Evolutionary conservation across 2,329 filamentous ascomycete genomes (phyloP), one percentile per base, ranked within the genome.

Genomic region (Lasiodiplodia sp.): DNA sequence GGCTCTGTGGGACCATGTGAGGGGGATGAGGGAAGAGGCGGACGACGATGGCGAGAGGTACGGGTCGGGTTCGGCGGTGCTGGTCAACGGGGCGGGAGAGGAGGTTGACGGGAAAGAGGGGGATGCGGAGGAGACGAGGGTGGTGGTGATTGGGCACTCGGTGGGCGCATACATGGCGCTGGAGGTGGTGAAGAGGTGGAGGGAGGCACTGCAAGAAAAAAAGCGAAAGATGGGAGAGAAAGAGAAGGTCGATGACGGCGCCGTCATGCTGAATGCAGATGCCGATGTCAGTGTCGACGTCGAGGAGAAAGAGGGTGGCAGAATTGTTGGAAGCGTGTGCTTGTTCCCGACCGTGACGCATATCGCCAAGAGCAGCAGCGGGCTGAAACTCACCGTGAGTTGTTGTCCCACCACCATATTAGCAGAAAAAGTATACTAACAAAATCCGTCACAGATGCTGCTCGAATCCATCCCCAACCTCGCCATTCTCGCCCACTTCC

Each of bases 261-360:
- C 69, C 47, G 14, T 53, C 23, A 47, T 47, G 44, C n/a, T 47
- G 44, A 11, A 21, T 11, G 52, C n/a, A 34, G 34, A 25, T n/a
- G 34, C 16, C n/a, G 8, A 23, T 1, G 34, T 18, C 2, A n/a
- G 38, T 4, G 34, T 11, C n/a, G 55, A 23, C 0, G 34, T 18
- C 1, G 34, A 57, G 11, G 67, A 65, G 21, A 31, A 60, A 28
- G 53, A 47, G 21, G 49, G 40, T 2, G 55, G 55, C 40, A 58
- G 34, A 18, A 60, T 69, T 3, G 68, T 62, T 5, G 68, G 68
- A 25, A 40, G 37, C 49, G 75, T 85, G 4, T 81, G 79, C 55
- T 72, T 85, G 4, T 84, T 84, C 65, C 82, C 83, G 2, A 85
- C 83, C 0, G 75, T 85, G n/a, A 78, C 80, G 66, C 78, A 85